Base-by-base conservation (phyloP, 768 basidiomycete genomes). In the Suillus discolor region DNA sequence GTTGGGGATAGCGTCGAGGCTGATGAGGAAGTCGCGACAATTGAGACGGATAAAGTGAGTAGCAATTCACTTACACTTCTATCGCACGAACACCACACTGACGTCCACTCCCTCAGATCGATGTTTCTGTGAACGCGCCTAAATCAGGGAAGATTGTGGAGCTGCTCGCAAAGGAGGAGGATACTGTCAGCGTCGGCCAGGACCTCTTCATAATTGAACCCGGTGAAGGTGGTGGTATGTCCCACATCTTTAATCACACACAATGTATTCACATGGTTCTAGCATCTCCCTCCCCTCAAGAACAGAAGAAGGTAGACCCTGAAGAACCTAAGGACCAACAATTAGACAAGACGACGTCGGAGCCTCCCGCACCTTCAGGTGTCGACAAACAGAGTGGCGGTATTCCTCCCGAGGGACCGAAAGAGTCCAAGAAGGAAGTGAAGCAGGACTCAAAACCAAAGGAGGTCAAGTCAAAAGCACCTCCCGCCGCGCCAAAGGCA, bases 11-110 rank as follows among this genome's bases (percentile, higher is more conserved):
- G 82, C 65, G 96, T 99, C 64, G 86, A 89, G 75, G 90, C 83
- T 36, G 97, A 99, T 75, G 97, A 99, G 80, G 97, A 99, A 81
- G 85, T 99, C 51, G 97, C 95, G 18, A 97, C 95, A 54, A 98
- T 99, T 69, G 97, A 99, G 82, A 99, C 97, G 9, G 97, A 99
- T 84, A 98, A 99, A 91, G 97, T 94, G 67, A 64, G 81, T 65
- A 51, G 34, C 51, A 45, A 16, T 36, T 38, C 54, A 38, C 42
- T 47, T 57, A 8, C 49, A 49, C 38, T 12, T 61, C 38, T 2
- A 18, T 53, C 18, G 11, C 12, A 18, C 39, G 41, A 15, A 61
- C 31, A 25, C 20, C 34, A 57, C 41, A 55, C 53, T 62, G 47
- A 69, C 54, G 57, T 65, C 62, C 7, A 39, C 28, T 72, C 63